These are phyloP conservation scores for Albugo candida DNA, from an alignment of 352 stramenopile species.

Conservation along the genomic window DNA sequence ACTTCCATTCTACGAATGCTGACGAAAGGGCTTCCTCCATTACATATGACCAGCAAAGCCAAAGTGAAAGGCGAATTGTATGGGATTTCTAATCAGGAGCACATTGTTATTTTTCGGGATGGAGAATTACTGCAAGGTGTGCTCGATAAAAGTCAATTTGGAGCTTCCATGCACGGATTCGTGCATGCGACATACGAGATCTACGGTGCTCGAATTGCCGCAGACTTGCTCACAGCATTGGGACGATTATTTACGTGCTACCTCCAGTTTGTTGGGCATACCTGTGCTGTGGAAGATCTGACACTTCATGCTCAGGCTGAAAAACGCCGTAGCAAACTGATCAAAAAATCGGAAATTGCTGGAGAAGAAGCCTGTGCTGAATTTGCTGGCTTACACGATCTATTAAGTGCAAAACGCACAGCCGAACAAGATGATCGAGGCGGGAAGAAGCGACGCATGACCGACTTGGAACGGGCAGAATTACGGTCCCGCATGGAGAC, in stretches of 20 bases:
- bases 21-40: slow-evolving; percentile 72
- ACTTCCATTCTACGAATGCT: slow-evolving; percentile 93
- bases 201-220: slow-evolving; percentile 66
- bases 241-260: slow-evolving; percentile 93
- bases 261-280: slow-evolving; percentile 96
- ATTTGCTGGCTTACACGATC: slow-evolving; percentile 52
- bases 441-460: slow-evolving; percentile 66
- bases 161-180: slow-evolving; percentile 93
- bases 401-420: slow-evolving; percentile 36
- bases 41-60: slow-evolving; percentile 88
- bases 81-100: slow-evolving; percentile 86
- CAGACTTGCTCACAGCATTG: slow-evolving; percentile 62
- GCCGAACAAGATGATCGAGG: slow-evolving; percentile 18
- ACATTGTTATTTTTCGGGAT: slow-evolving; percentile 92
- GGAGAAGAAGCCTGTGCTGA: slow-evolving; percentile 74
- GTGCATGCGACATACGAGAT: slow-evolving; percentile 94
- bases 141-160: slow-evolving; percentile 98
- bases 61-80: slow-evolving; percentile 94
- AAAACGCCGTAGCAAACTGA: slow-evolving; percentile 73
- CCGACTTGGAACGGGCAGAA: slow-evolving; percentile 42
- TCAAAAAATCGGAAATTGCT: slow-evolving; percentile 61
- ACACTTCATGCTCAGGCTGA: slow-evolving; percentile 90
- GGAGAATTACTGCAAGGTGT: slow-evolving; percentile 92
- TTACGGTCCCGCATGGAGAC: slow-evolving; percentile 62
- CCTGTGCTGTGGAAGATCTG: slow-evolving; percentile 97